A percentile compares a stretch with the other conserved stretches of the same genome.
phyloP scores from a whole-genome alignment of 2,329 filamentous ascomycete species.

The Arachnomyces sp. region DNA sequence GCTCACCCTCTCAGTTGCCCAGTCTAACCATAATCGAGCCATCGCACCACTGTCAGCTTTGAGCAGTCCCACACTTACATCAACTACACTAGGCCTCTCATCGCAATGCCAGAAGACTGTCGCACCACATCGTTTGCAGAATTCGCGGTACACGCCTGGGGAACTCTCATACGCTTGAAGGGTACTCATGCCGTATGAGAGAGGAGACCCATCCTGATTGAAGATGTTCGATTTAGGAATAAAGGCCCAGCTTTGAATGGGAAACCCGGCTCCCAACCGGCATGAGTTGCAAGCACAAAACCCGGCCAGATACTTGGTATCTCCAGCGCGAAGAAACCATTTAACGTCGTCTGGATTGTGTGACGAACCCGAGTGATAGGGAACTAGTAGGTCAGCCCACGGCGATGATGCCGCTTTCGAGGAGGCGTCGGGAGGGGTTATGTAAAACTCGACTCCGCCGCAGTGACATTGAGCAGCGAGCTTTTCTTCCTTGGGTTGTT shows the following conservation, averaged over 20 bases:
- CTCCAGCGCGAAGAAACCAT: conserved; percentile 49
- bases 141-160: conserved; percentile 48
- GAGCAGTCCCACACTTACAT: conserved; percentile 56
- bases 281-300: conserved; percentile 57
- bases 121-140: conserved; percentile 56
- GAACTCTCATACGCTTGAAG: conserved; percentile 49
- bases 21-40: conserved; percentile 53
- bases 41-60: conserved; percentile 44
- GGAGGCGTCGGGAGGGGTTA: conserved; percentile 46
- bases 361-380: conserved; percentile 34
- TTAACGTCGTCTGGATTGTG: conserved; percentile 44
- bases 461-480: conserved; percentile 48
- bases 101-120: conserved; percentile 55
- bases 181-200: conserved; percentile 34
- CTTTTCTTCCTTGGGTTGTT: conserved; percentile 9
- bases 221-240: conserved; percentile 52
- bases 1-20: conserved; percentile 51
- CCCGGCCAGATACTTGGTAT: conserved; percentile 50
- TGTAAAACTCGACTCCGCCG: conserved; percentile 46
- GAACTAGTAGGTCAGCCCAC: conserved; percentile 47
- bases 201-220: conserved; percentile 28
- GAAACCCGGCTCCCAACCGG: conserved; percentile 51
- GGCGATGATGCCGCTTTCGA: conserved; percentile 40
- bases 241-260: conserved; percentile 60
- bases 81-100: conserved; percentile 48